phyloP scores from a whole-genome alignment of 306 rosid genomes.

The Cicer bijugum region DNA sequence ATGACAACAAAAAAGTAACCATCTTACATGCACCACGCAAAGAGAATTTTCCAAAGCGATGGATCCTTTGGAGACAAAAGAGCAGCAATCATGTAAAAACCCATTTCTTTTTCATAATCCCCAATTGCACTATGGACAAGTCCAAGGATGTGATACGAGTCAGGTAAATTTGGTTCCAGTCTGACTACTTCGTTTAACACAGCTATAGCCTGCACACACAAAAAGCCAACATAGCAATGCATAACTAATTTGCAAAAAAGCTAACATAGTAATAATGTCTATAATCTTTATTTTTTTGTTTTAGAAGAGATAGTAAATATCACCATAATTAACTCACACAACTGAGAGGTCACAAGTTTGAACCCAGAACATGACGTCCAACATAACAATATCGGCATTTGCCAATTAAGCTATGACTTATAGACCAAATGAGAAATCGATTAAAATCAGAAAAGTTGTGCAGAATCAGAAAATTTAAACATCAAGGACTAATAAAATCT shows the following conservation, averaged over 20 bases:
- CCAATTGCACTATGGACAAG: conserved; percentile 63
- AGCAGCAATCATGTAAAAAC: conserved; percentile 82
- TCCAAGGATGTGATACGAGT: conserved; percentile 87
- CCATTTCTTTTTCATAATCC: conserved; percentile 64
- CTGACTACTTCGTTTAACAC: conserved; percentile 67
- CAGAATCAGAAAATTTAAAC: conserved; percentile 35
- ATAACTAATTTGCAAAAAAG: conserved; percentile 22
- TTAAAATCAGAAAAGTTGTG: not conserved
- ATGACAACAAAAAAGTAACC: conserved; percentile 41
- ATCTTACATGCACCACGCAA: conserved; percentile 70
- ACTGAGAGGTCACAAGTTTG: no score
- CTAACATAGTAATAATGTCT: not conserved
- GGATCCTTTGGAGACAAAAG: conserved; percentile 73
- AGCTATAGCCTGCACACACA: conserved; percentile 63
- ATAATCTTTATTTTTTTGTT: no score
- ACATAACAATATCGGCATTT: no score
- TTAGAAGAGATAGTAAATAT: no score
- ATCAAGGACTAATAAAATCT: not conserved
- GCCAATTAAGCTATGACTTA: no score
- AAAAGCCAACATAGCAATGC: conserved; percentile 26
- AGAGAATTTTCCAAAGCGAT: conserved; percentile 73
- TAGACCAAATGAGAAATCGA: no score
- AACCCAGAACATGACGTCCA: no score
- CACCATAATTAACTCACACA: no score
- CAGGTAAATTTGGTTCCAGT: conserved; percentile 76